Evolutionary conservation across 1,284 basidiomycete genomes (phyloP), one percentile per base, ranked within the genome.

Genomic region (Ceratobasidium sp.): DNA sequence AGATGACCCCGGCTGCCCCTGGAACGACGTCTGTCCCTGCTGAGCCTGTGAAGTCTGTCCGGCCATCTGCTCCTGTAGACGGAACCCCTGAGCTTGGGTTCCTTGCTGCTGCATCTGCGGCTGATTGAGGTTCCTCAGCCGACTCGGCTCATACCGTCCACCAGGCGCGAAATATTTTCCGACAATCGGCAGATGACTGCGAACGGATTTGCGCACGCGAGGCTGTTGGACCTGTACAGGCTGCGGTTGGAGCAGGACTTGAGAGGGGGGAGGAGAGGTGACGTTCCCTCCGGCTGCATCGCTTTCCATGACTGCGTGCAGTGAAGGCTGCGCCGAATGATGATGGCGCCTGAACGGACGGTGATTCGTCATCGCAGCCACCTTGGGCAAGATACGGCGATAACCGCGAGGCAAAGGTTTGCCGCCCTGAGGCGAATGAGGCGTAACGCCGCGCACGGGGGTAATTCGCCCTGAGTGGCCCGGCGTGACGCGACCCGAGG

Each of bases 241-340:
- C 23, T 28, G 59, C 9, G 70, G 70, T 28, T 75, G 71, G 26
- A 75, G 48, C 28, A 75, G 26, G 15, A 75, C 71, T 40, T 75
- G 71, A 3, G 71, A 75, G 3, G 59, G 71, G 2, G 61, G 61
- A 3, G 71, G 71, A 20, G 44, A 13, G 3, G 61, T 65, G 26
- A 67, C 66, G 38, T 42, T 62, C 1, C 61, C 38, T 1, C 59
- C 61, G 17, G 33, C 62, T 23, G 50, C 59, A 44, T 75, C 71
- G 71, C 71, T 65, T 23, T 75, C 71, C 71, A 75, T 75, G 33
- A 75, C 71, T 9, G 71, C 71, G 48, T 75, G 71, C 46, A 75
- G 48, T 10, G 59, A 64, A 6, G 71, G 71, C 61, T 73, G 70
- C 50, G 46, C 56, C 26, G 46, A 28, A 12, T 59, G 57, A 61